Percentiles rank a stretch among this genome's conserved stretches.
These are phyloP conservation scores for Senna tora DNA, from an alignment of 306 rosid species.

Conservation along the genomic window DNA sequence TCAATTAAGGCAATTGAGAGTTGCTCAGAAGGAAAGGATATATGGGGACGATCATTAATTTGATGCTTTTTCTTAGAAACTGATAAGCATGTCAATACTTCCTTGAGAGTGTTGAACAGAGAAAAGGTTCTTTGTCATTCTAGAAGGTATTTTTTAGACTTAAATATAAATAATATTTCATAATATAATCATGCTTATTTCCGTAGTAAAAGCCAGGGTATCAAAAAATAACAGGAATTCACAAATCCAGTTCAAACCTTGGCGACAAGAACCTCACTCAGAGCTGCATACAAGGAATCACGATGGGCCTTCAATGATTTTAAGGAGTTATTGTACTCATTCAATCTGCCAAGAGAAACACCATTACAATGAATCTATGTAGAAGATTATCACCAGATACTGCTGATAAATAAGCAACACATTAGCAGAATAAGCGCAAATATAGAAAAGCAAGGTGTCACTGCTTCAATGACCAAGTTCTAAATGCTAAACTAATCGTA, in stretches of 20 bases:
- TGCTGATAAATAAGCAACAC: neutral
- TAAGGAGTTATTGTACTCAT: constrained; percentile 54
- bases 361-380: neutral
- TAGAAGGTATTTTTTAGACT: neutral
- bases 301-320: constrained; percentile 69
- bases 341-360: constrained; percentile 56
- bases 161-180: constrained; percentile 1
- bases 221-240: neutral
- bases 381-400: neutral
- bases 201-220: constrained; percentile 1
- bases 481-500: constrained; percentile 5
- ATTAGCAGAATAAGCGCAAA: neutral
- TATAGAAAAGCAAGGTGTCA: neutral
- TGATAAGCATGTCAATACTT: neutral
- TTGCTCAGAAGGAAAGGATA: neutral
- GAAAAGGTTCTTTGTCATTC: neutral
- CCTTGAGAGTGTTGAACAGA: neutral
- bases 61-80: neutral
- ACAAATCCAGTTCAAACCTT: constrained; percentile 63
- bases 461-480: constrained; percentile 3
- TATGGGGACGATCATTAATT: constrained; percentile 10
- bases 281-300: constrained; percentile 65
- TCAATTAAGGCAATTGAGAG: neutral
- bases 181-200: neutral
- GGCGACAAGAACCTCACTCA: constrained; percentile 74